Evolutionary conservation across 2,329 filamentous ascomycete species (phyloP).

Genomic region (Aspergillus fijiensis): DNA sequence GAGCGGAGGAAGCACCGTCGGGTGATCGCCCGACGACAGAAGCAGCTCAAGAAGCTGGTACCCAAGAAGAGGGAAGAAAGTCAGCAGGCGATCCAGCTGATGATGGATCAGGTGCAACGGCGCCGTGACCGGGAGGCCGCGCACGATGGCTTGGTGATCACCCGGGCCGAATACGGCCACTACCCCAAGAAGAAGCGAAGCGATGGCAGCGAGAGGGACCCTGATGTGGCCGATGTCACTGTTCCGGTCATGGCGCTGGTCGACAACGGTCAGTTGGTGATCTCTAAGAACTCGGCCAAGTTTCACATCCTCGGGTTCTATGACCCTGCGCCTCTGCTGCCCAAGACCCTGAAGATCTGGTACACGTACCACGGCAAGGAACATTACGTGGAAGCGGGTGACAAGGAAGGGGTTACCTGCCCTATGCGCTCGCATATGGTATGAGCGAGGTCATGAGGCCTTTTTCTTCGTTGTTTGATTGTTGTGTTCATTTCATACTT

Average conservation of each 20-base stretch:
- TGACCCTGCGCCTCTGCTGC: conserved; percentile 44
- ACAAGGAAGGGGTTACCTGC: conserved; percentile 38
- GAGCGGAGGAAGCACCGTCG: conserved; percentile 37
- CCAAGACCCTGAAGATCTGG: conserved; percentile 43
- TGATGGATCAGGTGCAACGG: conserved; percentile 41
- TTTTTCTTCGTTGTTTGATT: neutral
- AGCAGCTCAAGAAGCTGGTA: conserved; percentile 37
- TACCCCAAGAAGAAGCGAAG: conserved; percentile 30
- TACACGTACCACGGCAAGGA: conserved; percentile 42
- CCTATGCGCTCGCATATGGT: conserved; percentile 42
- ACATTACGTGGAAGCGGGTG: conserved; percentile 40
- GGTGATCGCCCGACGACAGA: conserved; percentile 36
- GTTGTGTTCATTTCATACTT: neutral
- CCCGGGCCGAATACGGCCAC: conserved; percentile 44
- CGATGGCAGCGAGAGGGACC: conserved; percentile 19
- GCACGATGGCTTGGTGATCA: conserved; percentile 40
- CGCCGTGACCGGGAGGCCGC: conserved; percentile 38
- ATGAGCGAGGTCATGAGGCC: neutral
- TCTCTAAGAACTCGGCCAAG: conserved; percentile 39
- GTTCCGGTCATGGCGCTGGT: conserved; percentile 47
- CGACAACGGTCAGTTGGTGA: conserved; percentile 41
- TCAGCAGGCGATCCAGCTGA: conserved; percentile 40
- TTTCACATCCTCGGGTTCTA: conserved; percentile 46
- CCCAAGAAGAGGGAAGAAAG: conserved; percentile 40
- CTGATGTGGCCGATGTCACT: conserved; percentile 41